A percentile compares a stretch with the other conserved stretches of the same genome.
Conservation (phyloP, 352 stramenopile species). For the Phytophthora chlamydospora region DNA sequence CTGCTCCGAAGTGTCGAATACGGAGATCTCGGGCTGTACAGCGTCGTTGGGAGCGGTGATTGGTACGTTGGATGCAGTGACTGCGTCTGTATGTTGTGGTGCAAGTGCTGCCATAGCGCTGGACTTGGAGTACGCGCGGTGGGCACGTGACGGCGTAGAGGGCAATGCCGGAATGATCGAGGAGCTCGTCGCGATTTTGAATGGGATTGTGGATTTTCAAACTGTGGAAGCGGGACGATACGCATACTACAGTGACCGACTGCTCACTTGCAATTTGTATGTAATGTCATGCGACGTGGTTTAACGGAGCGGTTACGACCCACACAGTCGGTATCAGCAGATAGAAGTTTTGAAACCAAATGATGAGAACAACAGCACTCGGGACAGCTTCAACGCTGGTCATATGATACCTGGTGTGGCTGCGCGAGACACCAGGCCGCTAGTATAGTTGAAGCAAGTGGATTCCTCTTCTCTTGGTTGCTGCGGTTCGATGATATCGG, state of each 20-base stretch:
- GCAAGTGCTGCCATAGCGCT: constrained; percentile 13
- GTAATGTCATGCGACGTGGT: constrained; percentile 11
- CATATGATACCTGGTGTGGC: constrained; percentile 14
- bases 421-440: not conserved
- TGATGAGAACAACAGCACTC: constrained; percentile 6
- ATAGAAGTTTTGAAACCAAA: constrained; percentile 28
- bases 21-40: constrained; percentile 15
- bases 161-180: constrained; percentile 18
- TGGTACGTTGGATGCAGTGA: constrained; percentile 10
- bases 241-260: constrained; percentile 20
- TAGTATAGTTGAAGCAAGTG: not conserved
- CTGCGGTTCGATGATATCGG: constrained; percentile 30
- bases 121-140: constrained; percentile 3
- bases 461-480: constrained; percentile 14
- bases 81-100: constrained; percentile 3
- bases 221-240: constrained; percentile 25
- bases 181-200: constrained; percentile 24
- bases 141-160: constrained; percentile 7
- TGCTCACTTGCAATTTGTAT: constrained; percentile 15
- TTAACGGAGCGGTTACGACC: not conserved
- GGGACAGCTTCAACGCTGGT: constrained; percentile 23
- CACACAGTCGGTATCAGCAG: constrained; percentile 9
- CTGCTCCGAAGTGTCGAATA: constrained; percentile 12
- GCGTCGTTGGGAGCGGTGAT: constrained; percentile 2
- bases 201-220: constrained; percentile 27